Evolutionary conservation across 768 basidiomycete species (phyloP).

Genomic region (Kondoa malvinella): DNA sequence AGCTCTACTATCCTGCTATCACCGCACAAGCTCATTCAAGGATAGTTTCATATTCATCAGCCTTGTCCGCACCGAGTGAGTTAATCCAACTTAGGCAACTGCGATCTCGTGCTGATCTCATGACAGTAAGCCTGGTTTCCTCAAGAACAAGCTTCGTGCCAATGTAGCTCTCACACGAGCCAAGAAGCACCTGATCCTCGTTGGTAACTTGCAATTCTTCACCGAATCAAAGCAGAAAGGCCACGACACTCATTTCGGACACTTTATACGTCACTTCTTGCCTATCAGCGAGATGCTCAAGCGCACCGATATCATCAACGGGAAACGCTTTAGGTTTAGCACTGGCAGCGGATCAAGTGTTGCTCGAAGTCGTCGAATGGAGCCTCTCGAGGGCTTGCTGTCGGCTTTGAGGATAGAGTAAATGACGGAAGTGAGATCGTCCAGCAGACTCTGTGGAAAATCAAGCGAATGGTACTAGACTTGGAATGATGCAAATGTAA

Average conservation of each 20-base stretch:
- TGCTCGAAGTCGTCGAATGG: too few relatives aligned
- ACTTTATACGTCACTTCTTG: background rate
- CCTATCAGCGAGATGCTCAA: background rate
- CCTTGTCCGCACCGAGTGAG: background rate
- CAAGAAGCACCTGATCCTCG: background rate
- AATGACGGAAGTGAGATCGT: too few relatives aligned
- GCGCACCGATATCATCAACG: background rate
- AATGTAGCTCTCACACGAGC: background rate
- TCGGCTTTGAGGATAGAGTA: too few relatives aligned
- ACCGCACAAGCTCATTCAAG: background rate
- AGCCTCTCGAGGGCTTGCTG: too few relatives aligned
- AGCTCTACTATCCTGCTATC: background rate
- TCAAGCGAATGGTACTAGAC: too few relatives aligned
- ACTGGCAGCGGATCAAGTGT: too few relatives aligned
- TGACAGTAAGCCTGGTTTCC: background rate
- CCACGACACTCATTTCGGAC: background rate
- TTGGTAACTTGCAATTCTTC: background rate
- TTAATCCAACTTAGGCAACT: background rate
- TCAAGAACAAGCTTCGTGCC: background rate
- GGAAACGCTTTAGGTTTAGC: background rate
- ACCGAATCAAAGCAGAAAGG: background rate
- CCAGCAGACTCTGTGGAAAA: too few relatives aligned
- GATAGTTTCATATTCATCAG: background rate
- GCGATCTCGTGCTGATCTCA: background rate
- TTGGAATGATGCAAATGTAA: too few relatives aligned